Evolutionary conservation across 176 grass and related monocot genomes (phyloP).

Genomic region (Avena atlantica): DNA sequence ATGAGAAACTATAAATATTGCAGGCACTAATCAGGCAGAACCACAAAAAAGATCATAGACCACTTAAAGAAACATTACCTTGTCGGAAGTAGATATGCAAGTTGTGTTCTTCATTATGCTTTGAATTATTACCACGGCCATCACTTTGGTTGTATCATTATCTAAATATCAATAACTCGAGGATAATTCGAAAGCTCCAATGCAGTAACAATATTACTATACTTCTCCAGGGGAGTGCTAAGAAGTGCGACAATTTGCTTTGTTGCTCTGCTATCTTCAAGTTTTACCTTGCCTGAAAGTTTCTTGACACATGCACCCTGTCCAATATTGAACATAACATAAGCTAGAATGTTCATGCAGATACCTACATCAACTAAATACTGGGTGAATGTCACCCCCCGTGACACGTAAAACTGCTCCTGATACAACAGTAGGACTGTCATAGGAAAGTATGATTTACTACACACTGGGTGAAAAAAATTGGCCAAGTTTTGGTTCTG

Average conservation of each 20-base stretch:
- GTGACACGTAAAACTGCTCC: too few species aligned
- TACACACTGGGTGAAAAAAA: too few species aligned
- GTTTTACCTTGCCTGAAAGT: constrained; percentile 90
- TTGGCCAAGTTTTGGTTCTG: too few species aligned
- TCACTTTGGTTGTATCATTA: constrained; percentile 96
- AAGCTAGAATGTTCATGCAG: constrained; percentile 24
- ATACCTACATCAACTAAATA: constrained; percentile 11
- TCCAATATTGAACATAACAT: constrained; percentile 45
- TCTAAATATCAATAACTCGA: constrained; percentile 96
- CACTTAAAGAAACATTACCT: constrained; percentile 63
- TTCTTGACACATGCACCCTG: constrained; percentile 99
- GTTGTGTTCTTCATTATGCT: constrained; percentile 99
- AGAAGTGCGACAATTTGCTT: constrained; percentile 99
- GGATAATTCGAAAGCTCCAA: constrained; percentile 99
- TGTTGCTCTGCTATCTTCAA: constrained; percentile 91
- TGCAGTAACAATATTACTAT: constrained; percentile 95
- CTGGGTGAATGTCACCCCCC: too few species aligned
- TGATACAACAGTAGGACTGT: too few species aligned
- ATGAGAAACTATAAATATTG: constrained; percentile 21
- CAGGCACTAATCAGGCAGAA: background rate
- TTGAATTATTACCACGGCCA: constrained; percentile 97
- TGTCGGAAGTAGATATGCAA: constrained; percentile 90
- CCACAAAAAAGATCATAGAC: background rate
- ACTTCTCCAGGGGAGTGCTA: constrained; percentile 96
- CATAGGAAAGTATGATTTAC: too few species aligned